Evolutionary conservation across 768 basidiomycete genomes (phyloP).

Genomic region (Lentinula lateritia): DNA sequence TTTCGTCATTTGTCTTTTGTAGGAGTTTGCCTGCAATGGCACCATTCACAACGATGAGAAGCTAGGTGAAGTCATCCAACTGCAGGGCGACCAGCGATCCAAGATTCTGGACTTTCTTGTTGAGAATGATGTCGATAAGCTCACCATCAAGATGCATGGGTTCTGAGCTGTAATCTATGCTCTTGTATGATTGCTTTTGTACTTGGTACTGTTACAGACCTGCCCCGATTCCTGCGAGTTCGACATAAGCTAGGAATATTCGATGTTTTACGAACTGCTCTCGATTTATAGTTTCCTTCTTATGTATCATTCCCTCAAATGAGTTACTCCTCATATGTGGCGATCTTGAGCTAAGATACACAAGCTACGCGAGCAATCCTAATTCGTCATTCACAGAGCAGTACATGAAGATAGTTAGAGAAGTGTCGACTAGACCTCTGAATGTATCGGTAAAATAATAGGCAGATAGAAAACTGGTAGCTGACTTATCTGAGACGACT

Average conservation of each 20-base stretch:
- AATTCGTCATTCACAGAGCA: too few relatives aligned
- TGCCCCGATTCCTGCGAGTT: neutral
- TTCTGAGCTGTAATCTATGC: conserved; percentile 46
- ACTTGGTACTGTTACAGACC: neutral
- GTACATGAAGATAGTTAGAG: too few relatives aligned
- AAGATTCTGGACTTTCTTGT: conserved; percentile 88
- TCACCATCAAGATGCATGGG: conserved; percentile 82
- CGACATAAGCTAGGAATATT: neutral
- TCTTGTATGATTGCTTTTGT: neutral
- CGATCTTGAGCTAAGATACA: neutral
- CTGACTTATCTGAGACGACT: conserved; percentile 10
- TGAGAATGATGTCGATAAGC: conserved; percentile 73
- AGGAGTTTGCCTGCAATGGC: conserved; percentile 99
- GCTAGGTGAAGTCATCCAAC: conserved; percentile 95
- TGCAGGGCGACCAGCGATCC: conserved; percentile 94
- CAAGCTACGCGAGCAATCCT: neutral
- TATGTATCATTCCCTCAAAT: conserved; percentile 11
- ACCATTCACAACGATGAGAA: conserved; percentile 94
- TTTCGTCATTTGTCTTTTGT: conserved; percentile 9
- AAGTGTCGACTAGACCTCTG: conserved; percentile 5
- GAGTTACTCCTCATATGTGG: neutral
- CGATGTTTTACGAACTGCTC: conserved; percentile 14
- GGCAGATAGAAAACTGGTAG: neutral
- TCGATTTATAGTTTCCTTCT: conserved; percentile 19
- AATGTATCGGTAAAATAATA: conserved; percentile 5